Conservation (phyloP, 495 filamentous ascomycete genomes). For the Aspergillus baeticus region DNA sequence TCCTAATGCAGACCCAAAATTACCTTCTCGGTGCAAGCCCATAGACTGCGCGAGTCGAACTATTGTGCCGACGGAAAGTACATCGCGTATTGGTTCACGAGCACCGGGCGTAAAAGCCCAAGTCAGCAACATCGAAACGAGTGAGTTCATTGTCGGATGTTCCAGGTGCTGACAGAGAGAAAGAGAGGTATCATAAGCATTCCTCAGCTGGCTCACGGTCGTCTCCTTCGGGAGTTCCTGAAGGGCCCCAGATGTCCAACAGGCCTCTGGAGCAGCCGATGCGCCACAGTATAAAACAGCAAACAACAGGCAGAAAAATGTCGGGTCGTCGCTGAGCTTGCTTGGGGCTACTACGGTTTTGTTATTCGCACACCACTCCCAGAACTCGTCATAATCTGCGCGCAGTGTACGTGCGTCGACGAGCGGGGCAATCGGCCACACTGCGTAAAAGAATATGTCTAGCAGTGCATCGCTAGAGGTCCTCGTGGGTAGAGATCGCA, state of each 20-base stretch:
- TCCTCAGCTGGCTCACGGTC: neutral
- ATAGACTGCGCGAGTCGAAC: neutral
- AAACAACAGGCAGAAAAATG: conserved; percentile 20
- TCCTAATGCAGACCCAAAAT: neutral
- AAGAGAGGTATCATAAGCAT: conserved; percentile 6
- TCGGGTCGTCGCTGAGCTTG: conserved; percentile 18
- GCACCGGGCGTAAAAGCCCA: conserved; percentile 1
- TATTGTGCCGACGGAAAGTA: neutral
- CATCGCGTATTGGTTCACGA: neutral
- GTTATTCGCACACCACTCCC: conserved; percentile 16
- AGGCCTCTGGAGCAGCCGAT: conserved; percentile 3
- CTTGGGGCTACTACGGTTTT: neutral
- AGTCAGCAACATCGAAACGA: conserved; percentile 15
- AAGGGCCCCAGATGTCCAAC: conserved; percentile 8
- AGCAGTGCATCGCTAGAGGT: neutral
- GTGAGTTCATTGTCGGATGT: conserved; percentile 24
- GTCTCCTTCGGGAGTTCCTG: neutral
- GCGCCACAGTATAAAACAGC: conserved; percentile 18
- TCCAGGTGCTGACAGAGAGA: conserved; percentile 12
- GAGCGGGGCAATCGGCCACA: conserved; percentile 7
- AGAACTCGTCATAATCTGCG: conserved; percentile 18
- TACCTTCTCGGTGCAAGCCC: neutral
- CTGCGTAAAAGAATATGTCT: neutral
- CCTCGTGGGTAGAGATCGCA: neutral
- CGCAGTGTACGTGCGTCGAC: conserved; percentile 14